Evolutionary conservation across 768 basidiomycete genomes (phyloP).

Genomic region (Solioccasus polychromus): DNA sequence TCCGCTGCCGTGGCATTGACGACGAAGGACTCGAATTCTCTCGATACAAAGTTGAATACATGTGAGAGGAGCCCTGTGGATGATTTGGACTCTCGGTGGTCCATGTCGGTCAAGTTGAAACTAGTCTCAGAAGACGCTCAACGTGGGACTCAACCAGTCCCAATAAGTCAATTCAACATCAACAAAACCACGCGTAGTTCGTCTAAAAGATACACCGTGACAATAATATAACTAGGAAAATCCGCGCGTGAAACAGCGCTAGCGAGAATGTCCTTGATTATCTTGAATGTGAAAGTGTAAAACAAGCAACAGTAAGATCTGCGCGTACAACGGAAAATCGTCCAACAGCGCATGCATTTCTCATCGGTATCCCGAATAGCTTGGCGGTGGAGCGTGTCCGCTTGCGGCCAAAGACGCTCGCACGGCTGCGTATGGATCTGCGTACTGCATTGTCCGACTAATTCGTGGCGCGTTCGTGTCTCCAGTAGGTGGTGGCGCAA

Average conservation of each 20-base stretch:
- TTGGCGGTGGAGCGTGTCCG: constrained; percentile 40
- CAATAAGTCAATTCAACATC: constrained; percentile 14
- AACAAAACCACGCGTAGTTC: constrained; percentile 1
- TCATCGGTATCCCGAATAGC: constrained; percentile 52
- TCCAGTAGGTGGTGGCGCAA: constrained; percentile 31
- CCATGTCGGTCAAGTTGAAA: constrained; percentile 4
- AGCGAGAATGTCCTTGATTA: constrained; percentile 11
- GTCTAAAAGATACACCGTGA: constrained; percentile 12
- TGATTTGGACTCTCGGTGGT: neutral
- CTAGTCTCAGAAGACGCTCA: neutral
- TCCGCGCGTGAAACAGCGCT: constrained; percentile 2
- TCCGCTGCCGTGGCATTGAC: constrained; percentile 56
- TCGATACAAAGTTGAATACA: constrained; percentile 66
- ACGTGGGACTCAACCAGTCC: constrained; percentile 18
- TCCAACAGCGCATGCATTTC: constrained; percentile 7
- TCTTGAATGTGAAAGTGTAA: constrained; percentile 5
- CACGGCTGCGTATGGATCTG: constrained; percentile 84
- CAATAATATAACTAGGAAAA: constrained; percentile 8
- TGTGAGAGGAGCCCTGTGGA: constrained; percentile 52
- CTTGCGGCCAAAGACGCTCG: constrained; percentile 50
- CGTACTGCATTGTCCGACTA: constrained; percentile 92
- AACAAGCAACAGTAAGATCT: constrained; percentile 8
- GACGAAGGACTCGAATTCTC: constrained; percentile 71
- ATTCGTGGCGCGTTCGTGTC: constrained; percentile 45
- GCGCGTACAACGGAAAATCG: constrained; percentile 9